Evolutionary conservation across 2,329 filamentous ascomycete genomes (phyloP).

Genomic region (Aspergillus sp.): DNA sequence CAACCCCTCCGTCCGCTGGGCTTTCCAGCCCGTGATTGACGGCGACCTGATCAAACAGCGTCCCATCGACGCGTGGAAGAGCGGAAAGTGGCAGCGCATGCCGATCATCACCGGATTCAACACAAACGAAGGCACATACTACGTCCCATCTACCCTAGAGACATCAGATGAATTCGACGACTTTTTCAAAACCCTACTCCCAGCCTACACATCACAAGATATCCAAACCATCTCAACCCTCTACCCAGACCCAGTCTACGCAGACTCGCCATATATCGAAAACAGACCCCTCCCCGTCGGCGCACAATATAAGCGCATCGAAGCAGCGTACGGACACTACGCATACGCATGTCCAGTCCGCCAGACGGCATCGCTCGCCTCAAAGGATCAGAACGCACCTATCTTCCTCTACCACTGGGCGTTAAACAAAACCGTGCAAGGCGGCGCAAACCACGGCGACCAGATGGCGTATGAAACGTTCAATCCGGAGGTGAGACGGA

Average conservation of each 20-base stretch:
- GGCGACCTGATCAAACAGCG: constrained; percentile 53
- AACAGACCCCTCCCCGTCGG: constrained; percentile 33
- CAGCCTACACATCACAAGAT: constrained; percentile 49
- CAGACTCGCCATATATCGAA: constrained; percentile 24
- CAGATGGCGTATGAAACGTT: constrained; percentile 47
- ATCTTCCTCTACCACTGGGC: constrained; percentile 55
- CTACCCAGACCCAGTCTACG: constrained; percentile 56
- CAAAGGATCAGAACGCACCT: constrained; percentile 25
- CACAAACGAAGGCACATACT: constrained; percentile 63
- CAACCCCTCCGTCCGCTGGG: constrained; percentile 45
- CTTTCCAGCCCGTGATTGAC: constrained; percentile 68
- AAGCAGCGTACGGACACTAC: constrained; percentile 47
- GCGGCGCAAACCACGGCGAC: constrained; percentile 46
- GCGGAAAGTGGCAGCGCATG: constrained; percentile 50
- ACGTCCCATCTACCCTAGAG: constrained; percentile 51
- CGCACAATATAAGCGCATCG: constrained; percentile 48
- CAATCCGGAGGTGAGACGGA: constrained; percentile 26
- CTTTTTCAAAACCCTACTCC: constrained; percentile 61
- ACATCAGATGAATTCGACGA: constrained; percentile 49
- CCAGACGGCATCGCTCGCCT: constrained; percentile 40
- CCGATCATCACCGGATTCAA: constrained; percentile 67
- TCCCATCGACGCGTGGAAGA: constrained; percentile 57
- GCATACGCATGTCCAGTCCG: constrained; percentile 47
- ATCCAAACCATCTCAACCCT: constrained; percentile 52
- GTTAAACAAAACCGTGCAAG: constrained; percentile 37